Percentiles rank a stretch among this genome's conserved stretches.
Conservation (phyloP, 2,329 filamentous ascomycete genomes). For the Bipolaris victoriae region DNA sequence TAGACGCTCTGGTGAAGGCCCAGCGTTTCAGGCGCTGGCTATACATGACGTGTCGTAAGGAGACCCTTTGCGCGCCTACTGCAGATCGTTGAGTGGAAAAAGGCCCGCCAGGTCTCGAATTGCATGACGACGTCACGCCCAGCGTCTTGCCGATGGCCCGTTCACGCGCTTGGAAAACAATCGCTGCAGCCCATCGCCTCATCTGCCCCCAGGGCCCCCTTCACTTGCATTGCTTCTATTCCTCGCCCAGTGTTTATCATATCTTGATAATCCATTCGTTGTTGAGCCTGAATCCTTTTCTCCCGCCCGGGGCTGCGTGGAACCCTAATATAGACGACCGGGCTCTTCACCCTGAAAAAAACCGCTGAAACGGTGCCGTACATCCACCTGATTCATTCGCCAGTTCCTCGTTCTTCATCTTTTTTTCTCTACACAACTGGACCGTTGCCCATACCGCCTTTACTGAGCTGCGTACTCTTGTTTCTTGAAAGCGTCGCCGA, state of each 20-base stretch:
- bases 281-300: not conserved
- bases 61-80: constrained; percentile 17
- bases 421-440: not conserved
- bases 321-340: not conserved
- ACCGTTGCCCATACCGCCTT: not conserved
- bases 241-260: not conserved
- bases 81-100: constrained; percentile 23
- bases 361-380: constrained; percentile 3
- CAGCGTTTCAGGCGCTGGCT: constrained; percentile 6
- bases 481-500: not conserved
- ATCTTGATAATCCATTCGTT: not conserved
- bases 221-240: not conserved
- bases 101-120: constrained; percentile 19
- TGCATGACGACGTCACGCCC: constrained; percentile 30
- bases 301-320: not conserved
- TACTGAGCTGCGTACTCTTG: not conserved
- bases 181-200: constrained; percentile 5
- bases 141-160: constrained; percentile 13
- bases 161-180: constrained; percentile 17
- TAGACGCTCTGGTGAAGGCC: not conserved
- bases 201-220: not conserved
- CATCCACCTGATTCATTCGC: constrained; percentile 4
- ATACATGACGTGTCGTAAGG: constrained; percentile 14
- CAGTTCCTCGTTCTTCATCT: not conserved
- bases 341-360: not conserved